These are phyloP conservation scores for Rosellinia necatrix DNA, from an alignment of 2,329 filamentous ascomycete genomes.

Conservation along the genomic window DNA sequence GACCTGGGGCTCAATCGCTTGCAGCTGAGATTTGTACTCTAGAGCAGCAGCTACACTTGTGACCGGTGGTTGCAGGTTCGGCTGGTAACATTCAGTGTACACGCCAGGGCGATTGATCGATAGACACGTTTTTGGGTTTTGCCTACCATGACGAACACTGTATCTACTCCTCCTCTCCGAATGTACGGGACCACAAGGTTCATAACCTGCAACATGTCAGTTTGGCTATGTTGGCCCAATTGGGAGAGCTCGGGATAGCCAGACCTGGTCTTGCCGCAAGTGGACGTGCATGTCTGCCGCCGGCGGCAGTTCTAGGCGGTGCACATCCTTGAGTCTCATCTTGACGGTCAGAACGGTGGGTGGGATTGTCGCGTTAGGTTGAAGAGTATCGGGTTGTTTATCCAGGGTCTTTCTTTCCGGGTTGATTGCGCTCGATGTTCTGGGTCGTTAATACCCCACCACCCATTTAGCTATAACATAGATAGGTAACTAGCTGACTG, in stretches of 20 bases:
- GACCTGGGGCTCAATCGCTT: constrained; percentile 64
- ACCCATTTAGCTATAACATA: not conserved
- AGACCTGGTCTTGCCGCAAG: constrained; percentile 63
- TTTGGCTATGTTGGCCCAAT: not conserved
- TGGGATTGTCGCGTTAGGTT: not conserved
- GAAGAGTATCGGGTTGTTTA: not conserved
- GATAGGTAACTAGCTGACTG: not conserved
- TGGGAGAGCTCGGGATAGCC: not conserved
- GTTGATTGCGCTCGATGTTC: not conserved
- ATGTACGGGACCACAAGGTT: constrained; percentile 58
- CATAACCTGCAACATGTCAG: constrained; percentile 52
- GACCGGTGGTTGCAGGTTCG: constrained; percentile 26
- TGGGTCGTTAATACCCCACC: constrained; percentile 11
- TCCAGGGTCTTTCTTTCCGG: too few species aligned
- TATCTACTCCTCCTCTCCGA: constrained; percentile 67
- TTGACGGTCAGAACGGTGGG: too few species aligned
- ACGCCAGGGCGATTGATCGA: constrained; percentile 19
- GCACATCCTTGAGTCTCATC: constrained; percentile 44
- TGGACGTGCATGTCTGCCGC: constrained; percentile 74
- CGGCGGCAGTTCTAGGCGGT: constrained; percentile 60
- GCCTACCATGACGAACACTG: constrained; percentile 55
- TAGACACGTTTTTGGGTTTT: constrained; percentile 17
- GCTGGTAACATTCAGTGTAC: constrained; percentile 23
- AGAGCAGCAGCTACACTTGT: constrained; percentile 60
- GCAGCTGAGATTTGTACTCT: constrained; percentile 66